Conservation (phyloP, 441 rosid genomes). For the Syzygium syzygioides region DNA sequence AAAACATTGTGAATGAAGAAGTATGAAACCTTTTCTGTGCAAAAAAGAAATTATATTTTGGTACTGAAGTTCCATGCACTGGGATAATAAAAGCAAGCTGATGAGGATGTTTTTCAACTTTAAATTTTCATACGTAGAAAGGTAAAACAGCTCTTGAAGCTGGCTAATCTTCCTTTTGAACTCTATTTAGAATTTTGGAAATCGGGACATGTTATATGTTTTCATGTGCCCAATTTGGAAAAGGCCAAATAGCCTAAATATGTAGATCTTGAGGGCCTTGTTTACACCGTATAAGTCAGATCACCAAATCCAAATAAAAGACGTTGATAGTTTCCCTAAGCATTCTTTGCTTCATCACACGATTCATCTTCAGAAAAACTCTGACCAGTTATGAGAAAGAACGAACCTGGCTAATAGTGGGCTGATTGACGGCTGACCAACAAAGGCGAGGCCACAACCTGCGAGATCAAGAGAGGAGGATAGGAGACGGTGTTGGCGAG, state of each 20-base stretch:
- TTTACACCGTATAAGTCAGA: not conserved
- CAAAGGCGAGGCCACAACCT: not conserved
- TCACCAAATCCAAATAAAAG: not conserved
- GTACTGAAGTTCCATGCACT: no score
- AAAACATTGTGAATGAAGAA: no score
- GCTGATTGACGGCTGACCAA: not conserved
- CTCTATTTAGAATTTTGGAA: no score
- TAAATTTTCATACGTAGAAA: no score
- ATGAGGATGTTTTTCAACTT: no score
- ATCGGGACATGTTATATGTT: no score
- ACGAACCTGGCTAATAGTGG: not conserved
- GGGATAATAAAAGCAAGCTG: no score
- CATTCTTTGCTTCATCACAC: not conserved
- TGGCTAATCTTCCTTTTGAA: no score
- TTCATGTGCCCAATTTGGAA: no score
- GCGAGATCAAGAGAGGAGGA: not conserved
- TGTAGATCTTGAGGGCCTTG: not conserved
- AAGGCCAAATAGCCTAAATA: not conserved
- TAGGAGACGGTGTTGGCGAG: not conserved
- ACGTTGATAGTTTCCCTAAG: fast-evolving
- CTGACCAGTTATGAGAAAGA: not conserved
- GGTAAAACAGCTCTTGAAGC: no score
- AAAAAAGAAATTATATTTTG: no score
- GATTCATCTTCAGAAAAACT: not conserved
- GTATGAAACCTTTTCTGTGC: no score